These are phyloP conservation scores for Nothophytophthora sp. DNA, from an alignment of 352 stramenopile genomes.

Conservation along the genomic window DNA sequence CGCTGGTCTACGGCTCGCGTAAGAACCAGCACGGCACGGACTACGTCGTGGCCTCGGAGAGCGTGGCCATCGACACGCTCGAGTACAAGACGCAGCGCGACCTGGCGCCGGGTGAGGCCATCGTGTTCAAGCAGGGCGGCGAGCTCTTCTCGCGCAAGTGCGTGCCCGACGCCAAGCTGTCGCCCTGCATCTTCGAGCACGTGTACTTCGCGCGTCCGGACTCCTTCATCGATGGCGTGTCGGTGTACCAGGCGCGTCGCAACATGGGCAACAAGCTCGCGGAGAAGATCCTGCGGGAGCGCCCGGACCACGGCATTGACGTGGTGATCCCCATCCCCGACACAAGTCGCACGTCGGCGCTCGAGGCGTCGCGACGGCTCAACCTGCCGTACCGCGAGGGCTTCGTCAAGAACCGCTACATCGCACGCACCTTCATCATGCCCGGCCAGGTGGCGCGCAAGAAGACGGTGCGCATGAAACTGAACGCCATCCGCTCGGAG, in stretches of 20 bases:
- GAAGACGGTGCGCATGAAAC: slow-evolving; percentile 98
- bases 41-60: slow-evolving; percentile 97
- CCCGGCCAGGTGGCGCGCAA: slow-evolving; percentile 95
- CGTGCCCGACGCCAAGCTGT: slow-evolving; percentile 61
- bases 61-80: slow-evolving; percentile 98
- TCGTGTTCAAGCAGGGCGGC: slow-evolving; percentile 93
- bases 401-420: slow-evolving; percentile 99
- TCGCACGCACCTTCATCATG: slow-evolving; percentile 99
- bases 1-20: slow-evolving; percentile 93
- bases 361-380: slow-evolving; percentile 90
- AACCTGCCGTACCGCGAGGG: slow-evolving; percentile 96
- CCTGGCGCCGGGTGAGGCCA: slow-evolving; percentile 95
- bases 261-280: slow-evolving; percentile 99
- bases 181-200: slow-evolving; percentile 99
- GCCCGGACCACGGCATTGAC: slow-evolving; percentile 95
- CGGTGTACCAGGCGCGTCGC: slow-evolving; percentile 97
- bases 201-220: slow-evolving; percentile 99
- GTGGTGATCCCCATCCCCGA: slow-evolving; percentile 99
- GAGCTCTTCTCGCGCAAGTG: slow-evolving; percentile 89
- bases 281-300: slow-evolving; percentile 91
- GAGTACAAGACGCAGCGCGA: slow-evolving; percentile 96
- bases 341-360: slow-evolving; percentile 95
- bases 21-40: slow-evolving; percentile 87
- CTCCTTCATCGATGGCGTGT: slow-evolving; percentile 98
- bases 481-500: slow-evolving; percentile 96